Percentiles rank a stretch among this genome's conserved stretches.
Evolutionary conservation across 2,329 filamentous ascomycete genomes (phyloP).

Genomic region (Diplocarpon rosae): DNA sequence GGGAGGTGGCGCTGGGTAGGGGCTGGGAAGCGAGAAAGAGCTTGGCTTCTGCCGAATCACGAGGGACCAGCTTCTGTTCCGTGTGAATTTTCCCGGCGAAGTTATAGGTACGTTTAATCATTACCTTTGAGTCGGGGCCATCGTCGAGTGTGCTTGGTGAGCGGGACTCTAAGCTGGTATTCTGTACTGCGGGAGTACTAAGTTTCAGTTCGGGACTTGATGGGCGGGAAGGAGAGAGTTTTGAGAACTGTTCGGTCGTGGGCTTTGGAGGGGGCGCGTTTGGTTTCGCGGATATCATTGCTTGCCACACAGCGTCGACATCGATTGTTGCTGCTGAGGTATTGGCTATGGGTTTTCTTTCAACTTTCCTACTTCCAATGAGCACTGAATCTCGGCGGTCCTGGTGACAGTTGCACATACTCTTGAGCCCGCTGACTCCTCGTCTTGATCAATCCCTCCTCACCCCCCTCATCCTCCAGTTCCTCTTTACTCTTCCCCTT

Average conservation of each 20-base stretch:
- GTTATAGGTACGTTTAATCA: constrained; percentile 61
- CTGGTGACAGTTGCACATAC: constrained; percentile 30
- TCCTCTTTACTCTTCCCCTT: constrained; percentile 33
- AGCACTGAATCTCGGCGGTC: neutral
- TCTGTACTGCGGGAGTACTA: neutral
- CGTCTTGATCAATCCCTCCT: constrained; percentile 60
- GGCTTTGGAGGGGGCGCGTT: neutral
- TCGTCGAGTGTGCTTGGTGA: constrained; percentile 19
- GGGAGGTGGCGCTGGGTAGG: constrained; percentile 12
- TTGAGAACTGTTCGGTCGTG: constrained; percentile 1
- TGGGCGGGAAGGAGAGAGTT: constrained; percentile 2
- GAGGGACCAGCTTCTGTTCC: constrained; percentile 58
- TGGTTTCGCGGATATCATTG: constrained; percentile 43
- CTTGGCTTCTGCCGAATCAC: constrained; percentile 54
- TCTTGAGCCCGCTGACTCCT: constrained; percentile 57
- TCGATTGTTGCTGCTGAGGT: constrained; percentile 46
- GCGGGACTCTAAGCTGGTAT: constrained; percentile 6
- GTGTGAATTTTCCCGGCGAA: constrained; percentile 64
- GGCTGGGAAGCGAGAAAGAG: constrained; percentile 46
- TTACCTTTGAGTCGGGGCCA: constrained; percentile 34
- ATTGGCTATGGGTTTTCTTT: constrained; percentile 21
- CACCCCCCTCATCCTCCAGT: constrained; percentile 51
- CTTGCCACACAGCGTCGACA: constrained; percentile 59
- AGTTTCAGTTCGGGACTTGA: constrained; percentile 1
- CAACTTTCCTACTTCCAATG: constrained; percentile 13